Conservation (phyloP, 1,139 yeast species). For the Saccharomycopsis crataegensis region DNA sequence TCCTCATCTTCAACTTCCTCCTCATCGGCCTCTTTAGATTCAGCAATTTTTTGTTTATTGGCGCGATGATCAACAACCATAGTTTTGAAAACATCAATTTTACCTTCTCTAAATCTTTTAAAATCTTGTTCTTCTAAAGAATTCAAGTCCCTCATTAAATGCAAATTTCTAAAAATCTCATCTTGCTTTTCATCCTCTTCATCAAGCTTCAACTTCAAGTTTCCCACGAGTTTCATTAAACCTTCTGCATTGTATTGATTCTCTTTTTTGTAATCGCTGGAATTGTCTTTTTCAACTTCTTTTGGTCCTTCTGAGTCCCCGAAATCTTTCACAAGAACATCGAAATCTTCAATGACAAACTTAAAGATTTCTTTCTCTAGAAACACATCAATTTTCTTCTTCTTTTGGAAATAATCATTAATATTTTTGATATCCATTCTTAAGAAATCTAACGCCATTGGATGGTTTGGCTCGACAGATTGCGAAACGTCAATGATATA, state of each 20-base stretch:
- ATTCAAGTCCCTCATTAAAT: constrained; percentile 69
- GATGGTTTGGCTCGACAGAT: constrained; percentile 96
- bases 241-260: constrained; percentile 35
- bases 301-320: constrained; percentile 6
- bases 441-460: constrained; percentile 88
- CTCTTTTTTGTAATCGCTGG: constrained; percentile 26
- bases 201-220: constrained; percentile 43
- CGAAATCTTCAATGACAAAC: constrained; percentile 46
- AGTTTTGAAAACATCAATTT: constrained; percentile 67
- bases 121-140: constrained; percentile 84
- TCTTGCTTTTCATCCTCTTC: constrained; percentile 63
- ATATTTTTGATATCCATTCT: constrained; percentile 97
- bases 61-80: constrained; percentile 34
- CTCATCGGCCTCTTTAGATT: constrained; percentile 27
- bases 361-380: constrained; percentile 78
- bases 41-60: constrained; percentile 27
- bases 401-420: constrained; percentile 71
- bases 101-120: constrained; percentile 71
- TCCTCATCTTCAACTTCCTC: constrained; percentile 32
- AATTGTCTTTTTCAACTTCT: neutral
- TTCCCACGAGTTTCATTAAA: constrained; percentile 31
- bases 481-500: constrained; percentile 96
- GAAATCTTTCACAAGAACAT: constrained; percentile 21
- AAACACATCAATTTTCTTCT: constrained; percentile 65
- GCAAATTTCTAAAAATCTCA: constrained; percentile 80